phyloP scores from a whole-genome alignment of 169 alveolate genomes.

The Plasmodium inui region DNA sequence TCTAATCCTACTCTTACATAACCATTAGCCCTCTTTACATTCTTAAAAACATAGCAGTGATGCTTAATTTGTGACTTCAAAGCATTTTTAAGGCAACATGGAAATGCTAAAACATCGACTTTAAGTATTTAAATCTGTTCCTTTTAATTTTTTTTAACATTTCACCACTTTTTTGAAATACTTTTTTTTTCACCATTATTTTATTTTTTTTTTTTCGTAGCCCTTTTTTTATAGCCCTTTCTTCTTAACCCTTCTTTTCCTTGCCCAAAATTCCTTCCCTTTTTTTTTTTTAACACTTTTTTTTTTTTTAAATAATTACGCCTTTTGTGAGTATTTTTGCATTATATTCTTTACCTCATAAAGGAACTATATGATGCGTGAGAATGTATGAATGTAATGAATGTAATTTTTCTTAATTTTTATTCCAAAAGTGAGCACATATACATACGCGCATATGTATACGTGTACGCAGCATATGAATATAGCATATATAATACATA shows the following conservation, averaged over 20 bases:
- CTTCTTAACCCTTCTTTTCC: not conserved
- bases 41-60: not conserved
- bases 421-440: not conserved
- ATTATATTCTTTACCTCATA: not conserved
- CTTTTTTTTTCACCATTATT: not conserved
- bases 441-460: not conserved
- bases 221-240: not conserved
- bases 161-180: not conserved
- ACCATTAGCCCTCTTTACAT: not conserved
- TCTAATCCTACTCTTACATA: not conserved
- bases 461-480: not conserved
- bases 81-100: constrained; percentile 19
- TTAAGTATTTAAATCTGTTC: not conserved
- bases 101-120: constrained; percentile 17
- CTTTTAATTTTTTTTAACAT: constrained; percentile 1
- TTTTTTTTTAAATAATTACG: not conserved
- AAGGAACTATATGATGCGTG: constrained; percentile 12
- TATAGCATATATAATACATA: not conserved
- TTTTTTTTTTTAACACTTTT: not conserved
- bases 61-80: constrained; percentile 8
- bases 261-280: too few species aligned
- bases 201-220: not conserved
- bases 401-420: not conserved
- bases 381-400: not conserved
- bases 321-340: constrained; percentile 5